Percentiles rank a stretch among this genome's conserved stretches.
Conservation (phyloP, 2,329 filamentous ascomycete genomes). For the Exophiala lecanii-corni region DNA sequence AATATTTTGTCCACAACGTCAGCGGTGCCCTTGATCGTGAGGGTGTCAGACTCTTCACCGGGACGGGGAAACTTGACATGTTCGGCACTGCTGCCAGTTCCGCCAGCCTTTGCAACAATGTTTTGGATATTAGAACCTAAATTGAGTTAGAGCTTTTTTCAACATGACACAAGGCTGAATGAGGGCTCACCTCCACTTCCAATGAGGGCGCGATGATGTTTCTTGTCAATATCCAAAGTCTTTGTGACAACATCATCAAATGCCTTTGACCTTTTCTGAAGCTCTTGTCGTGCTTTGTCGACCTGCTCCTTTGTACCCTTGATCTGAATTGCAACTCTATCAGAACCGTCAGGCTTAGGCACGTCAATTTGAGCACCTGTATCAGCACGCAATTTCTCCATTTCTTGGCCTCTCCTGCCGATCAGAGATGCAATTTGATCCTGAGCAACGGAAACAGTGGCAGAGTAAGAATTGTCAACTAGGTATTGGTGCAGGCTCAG, state of each 20-base stretch:
- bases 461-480: constrained; percentile 77
- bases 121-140: constrained; percentile 79
- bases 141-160: constrained; percentile 36
- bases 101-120: constrained; percentile 82
- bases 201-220: constrained; percentile 86
- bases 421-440: constrained; percentile 92
- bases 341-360: constrained; percentile 68
- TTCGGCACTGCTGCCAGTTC: constrained; percentile 80
- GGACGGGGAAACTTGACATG: constrained; percentile 93
- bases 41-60: constrained; percentile 73
- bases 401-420: constrained; percentile 79
- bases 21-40: constrained; percentile 81
- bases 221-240: constrained; percentile 87
- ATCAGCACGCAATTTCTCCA: constrained; percentile 80
- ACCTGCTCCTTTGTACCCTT: constrained; percentile 91
- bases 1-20: constrained; percentile 86
- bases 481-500: constrained; percentile 83
- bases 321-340: constrained; percentile 79
- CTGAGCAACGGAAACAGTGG: constrained; percentile 78
- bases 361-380: constrained; percentile 91
- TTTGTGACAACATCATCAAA: constrained; percentile 87
- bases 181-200: constrained; percentile 70
- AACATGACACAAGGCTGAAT: not conserved
- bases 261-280: constrained; percentile 78
- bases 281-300: constrained; percentile 81